Evolutionary conservation across 108 stramenopile species (phyloP), one percentile per base, ranked within the genome.

Genomic region (Nannochloropsis granulata): DNA sequence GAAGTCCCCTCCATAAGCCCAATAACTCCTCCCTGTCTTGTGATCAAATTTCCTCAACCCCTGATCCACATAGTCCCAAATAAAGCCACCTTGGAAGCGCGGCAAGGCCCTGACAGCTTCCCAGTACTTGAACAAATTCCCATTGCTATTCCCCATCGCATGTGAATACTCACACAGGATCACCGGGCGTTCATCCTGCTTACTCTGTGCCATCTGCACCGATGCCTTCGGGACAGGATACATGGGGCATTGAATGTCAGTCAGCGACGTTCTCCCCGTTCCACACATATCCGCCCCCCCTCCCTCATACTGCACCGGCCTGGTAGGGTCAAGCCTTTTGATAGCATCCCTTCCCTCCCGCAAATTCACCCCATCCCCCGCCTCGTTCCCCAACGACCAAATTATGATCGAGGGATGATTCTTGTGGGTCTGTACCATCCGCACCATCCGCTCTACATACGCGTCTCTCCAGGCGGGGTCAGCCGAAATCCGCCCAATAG

Each of bases 61-160:
- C 86, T 97, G 96, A 89, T 97, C 97, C 16, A 96, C 91, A 92
- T 94, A 95, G 86, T 98, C 98, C 98, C 98, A 98, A 45, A 98
- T 94, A 88, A 96, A 98, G 21, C 98, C 98, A 13, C 98, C 98
- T 85, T 97, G 96, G 13, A 95, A 85, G 0, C 94, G 83, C 24
- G 93, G 93, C 24, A 87, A 86, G 3, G 87, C 43, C 89, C 95
- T 92, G 85, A 97, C 95, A 12, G 89, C 85, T 24, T 93, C 84
- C 95, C 96, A 98, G 86, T 98, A 97, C 78, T 92, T 89, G 86
- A 91, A 84, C 13, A 97, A 89, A 82, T 93, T 93, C 0, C 98
- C 98, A 45, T 93, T 94, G 34, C 92, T 93, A 85, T 98, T 98
- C 19, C 95, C 96, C 96, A 97, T 98, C 56, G 95, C 94, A 88